Evolutionary conservation across 2,329 filamentous ascomycete genomes (phyloP).

Genomic region (Epichloe amarillans): DNA sequence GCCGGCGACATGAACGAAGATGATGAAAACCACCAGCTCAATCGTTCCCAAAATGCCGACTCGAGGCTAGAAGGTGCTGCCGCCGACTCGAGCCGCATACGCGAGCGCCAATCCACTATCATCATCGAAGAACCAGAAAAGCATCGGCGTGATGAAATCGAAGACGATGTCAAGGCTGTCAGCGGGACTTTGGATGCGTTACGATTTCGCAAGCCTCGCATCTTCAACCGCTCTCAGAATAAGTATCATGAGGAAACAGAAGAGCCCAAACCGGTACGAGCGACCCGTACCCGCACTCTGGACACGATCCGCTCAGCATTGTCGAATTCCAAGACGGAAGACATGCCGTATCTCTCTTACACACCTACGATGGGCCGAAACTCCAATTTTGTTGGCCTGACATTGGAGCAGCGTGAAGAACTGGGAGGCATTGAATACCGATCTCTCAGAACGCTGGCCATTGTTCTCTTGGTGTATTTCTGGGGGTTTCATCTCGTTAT

Average conservation of each 20-base stretch:
- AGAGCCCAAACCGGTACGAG: conserved; percentile 12
- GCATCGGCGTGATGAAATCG: conserved; percentile 21
- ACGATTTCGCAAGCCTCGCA: conserved; percentile 29
- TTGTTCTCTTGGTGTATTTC: conserved; percentile 69
- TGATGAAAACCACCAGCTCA: conserved; percentile 17
- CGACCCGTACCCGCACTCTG: conserved; percentile 34
- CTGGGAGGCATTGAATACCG: conserved; percentile 94
- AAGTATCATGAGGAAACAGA: conserved; percentile 25
- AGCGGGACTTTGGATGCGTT: conserved; percentile 27
- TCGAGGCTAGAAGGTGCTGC: conserved; percentile 12
- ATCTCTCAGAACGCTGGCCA: conserved; percentile 70
- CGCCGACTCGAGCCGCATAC: conserved; percentile 12
- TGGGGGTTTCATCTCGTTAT: conserved; percentile 71
- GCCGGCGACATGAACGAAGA: conserved; percentile 24
- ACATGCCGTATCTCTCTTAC: conserved; percentile 87
- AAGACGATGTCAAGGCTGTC: conserved; percentile 29
- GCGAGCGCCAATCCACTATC: conserved; percentile 40
- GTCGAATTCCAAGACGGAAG: conserved; percentile 38
- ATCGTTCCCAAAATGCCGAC: conserved; percentile 13
- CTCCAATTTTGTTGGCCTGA: conserved; percentile 79
- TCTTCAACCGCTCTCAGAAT: conserved; percentile 24
- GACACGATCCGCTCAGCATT: conserved; percentile 44
- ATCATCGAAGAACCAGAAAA: conserved; percentile 51
- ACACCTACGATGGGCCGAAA: conserved; percentile 86
- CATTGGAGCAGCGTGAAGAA: conserved; percentile 85